A percentile compares a stretch with the other conserved stretches of the same genome.
phyloP scores from a whole-genome alignment of 352 stramenopile species.

The Chrysophaeum taylorii region DNA sequence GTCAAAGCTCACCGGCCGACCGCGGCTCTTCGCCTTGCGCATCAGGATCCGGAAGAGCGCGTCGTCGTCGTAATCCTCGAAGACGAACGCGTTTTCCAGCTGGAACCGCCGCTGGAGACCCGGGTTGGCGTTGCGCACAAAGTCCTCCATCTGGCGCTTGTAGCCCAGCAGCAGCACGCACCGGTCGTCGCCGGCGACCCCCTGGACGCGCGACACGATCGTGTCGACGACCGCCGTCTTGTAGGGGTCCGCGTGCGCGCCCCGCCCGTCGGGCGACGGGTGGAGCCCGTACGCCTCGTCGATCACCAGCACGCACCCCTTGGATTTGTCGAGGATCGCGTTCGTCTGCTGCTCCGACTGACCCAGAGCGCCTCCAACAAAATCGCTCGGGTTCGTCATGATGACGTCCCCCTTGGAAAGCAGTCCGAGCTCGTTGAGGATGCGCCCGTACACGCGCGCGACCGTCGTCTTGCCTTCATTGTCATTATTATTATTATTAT shows the following conservation, averaged over 20 bases:
- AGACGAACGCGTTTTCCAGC: slow-evolving; percentile 69
- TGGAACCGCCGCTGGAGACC: slow-evolving; percentile 70
- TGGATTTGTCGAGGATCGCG: slow-evolving; percentile 58
- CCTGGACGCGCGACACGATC: slow-evolving; percentile 77
- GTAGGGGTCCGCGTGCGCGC: slow-evolving; percentile 33
- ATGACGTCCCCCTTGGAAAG: slow-evolving; percentile 73
- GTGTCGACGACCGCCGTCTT: slow-evolving; percentile 56
- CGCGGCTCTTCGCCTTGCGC: slow-evolving; percentile 20
- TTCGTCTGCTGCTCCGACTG: slow-evolving; percentile 62
- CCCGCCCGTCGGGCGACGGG: slow-evolving; percentile 35
- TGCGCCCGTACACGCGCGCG: slow-evolving; percentile 62
- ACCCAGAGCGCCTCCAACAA: slow-evolving; percentile 61
- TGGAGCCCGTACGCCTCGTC: slow-evolving; percentile 83
- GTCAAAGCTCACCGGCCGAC: neutral
- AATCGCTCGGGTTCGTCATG: slow-evolving; percentile 69
- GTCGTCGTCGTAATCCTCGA: slow-evolving; percentile 75
- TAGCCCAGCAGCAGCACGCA: slow-evolving; percentile 82
- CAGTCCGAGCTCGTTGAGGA: slow-evolving; percentile 73
- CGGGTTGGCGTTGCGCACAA: slow-evolving; percentile 72
- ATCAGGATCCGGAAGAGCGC: slow-evolving; percentile 47
- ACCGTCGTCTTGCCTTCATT: slow-evolving; percentile 79
- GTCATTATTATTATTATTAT: too few relatives aligned
- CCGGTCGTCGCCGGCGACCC: slow-evolving; percentile 67
- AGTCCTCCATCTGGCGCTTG: slow-evolving; percentile 70
- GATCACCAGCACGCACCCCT: slow-evolving; percentile 79